These are phyloP conservation scores for Teunomyces kruisii DNA, from an alignment of 805 yeast genomes.

Conservation along the genomic window DNA sequence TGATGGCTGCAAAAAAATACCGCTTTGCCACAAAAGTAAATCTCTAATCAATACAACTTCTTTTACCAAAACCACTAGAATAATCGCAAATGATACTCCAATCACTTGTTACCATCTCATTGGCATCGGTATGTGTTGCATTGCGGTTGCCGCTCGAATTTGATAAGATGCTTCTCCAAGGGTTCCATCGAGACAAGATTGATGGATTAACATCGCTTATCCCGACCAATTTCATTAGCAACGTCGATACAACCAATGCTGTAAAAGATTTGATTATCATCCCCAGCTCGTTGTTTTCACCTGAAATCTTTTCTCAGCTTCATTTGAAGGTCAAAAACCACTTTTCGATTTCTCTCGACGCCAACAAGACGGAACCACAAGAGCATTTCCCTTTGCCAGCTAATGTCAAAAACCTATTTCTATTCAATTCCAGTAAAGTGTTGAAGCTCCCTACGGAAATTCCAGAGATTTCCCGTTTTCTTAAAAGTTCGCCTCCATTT, in stretches of 20 bases:
- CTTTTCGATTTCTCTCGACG: not conserved
- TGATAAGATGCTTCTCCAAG: not conserved
- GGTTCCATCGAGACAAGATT: not conserved
- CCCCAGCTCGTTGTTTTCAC: constrained; percentile 13
- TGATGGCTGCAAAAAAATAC: constrained; percentile 5
- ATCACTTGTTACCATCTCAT: not conserved
- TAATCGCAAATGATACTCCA: not conserved
- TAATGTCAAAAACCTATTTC: constrained; percentile 32
- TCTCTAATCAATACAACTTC: not conserved
- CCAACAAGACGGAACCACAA: not conserved
- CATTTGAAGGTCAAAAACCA: not conserved
- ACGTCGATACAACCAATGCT: not conserved
- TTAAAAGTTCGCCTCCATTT: constrained; percentile 39
- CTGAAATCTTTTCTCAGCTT: not conserved
- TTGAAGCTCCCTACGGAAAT: not conserved
- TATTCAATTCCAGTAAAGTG: constrained; percentile 33
- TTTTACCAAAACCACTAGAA: not conserved
- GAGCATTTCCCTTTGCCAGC: constrained; percentile 25
- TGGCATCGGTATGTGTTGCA: not conserved
- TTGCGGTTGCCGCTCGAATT: not conserved
- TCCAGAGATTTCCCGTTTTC: constrained; percentile 6
- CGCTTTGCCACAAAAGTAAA: not conserved
- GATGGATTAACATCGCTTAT: not conserved
- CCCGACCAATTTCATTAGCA: not conserved
- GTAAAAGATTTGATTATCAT: constrained; percentile 22